Evolutionary conservation across 2,329 filamentous ascomycete genomes (phyloP).

Genomic region (Aspergillus novofumigatus): DNA sequence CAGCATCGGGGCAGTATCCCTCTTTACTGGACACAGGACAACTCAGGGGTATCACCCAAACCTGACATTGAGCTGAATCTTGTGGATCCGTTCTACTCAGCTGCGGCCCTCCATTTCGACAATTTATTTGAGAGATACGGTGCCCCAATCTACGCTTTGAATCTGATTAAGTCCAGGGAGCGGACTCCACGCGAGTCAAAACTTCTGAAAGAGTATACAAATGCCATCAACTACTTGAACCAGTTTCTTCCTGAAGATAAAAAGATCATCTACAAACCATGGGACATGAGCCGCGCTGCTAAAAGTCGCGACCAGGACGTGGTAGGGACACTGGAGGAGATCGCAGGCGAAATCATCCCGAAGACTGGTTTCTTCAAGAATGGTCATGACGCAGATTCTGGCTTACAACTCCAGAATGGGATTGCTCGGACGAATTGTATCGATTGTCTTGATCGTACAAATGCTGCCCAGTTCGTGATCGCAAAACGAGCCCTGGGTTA

Average conservation of each 20-base stretch:
- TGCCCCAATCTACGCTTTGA: conserved; percentile 83
- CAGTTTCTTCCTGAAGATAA: conserved; percentile 81
- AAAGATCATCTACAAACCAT: conserved; percentile 89
- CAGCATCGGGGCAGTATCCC: conserved; percentile 97
- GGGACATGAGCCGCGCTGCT: conserved; percentile 95
- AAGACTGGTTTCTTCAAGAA: conserved; percentile 95
- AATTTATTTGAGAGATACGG: conserved; percentile 92
- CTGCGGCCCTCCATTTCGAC: conserved; percentile 91
- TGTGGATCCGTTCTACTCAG: conserved; percentile 92
- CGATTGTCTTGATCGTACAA: conserved; percentile 93
- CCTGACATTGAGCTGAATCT: conserved; percentile 93
- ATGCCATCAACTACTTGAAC: conserved; percentile 86
- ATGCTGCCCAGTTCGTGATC: conserved; percentile 96
- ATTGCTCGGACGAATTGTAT: conserved; percentile 96
- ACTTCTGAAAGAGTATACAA: conserved; percentile 78
- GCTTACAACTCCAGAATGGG: conserved; percentile 76
- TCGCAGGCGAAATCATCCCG: conserved; percentile 80
- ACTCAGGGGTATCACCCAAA: conserved; percentile 89
- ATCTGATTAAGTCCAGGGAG: conserved; percentile 86
- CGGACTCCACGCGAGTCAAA: conserved; percentile 88
- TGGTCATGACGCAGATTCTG: conserved; percentile 64
- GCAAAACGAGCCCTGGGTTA: conserved; percentile 89
- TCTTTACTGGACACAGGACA: conserved; percentile 96
- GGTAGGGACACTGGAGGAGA: conserved; percentile 82
- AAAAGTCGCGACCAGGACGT: conserved; percentile 92